Conservation (phyloP, 2,329 filamentous ascomycete genomes). For the Bimuria novae-zelandiae region DNA sequence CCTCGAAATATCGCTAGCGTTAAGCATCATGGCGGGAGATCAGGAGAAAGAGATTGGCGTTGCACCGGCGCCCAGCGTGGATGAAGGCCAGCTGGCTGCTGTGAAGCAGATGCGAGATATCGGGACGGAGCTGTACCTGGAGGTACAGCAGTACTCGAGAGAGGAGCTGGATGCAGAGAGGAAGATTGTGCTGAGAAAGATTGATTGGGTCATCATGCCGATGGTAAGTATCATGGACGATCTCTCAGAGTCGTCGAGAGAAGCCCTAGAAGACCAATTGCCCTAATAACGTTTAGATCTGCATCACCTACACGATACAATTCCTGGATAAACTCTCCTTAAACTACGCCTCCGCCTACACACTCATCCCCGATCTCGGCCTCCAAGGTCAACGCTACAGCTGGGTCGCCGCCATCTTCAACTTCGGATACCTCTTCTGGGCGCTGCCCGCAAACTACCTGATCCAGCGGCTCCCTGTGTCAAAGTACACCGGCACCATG, state of each 20-base stretch:
- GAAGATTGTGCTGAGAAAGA: slow-evolving; percentile 48
- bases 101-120: slow-evolving; percentile 50
- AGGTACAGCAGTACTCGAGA: slow-evolving; percentile 49
- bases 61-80: slow-evolving; percentile 30
- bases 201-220: slow-evolving; percentile 55
- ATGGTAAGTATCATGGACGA: slow-evolving; percentile 41
- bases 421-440: slow-evolving; percentile 52
- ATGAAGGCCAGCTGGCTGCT: slow-evolving; percentile 33
- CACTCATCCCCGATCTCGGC: slow-evolving; percentile 42
- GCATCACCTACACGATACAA: slow-evolving; percentile 53
- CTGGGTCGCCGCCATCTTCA: slow-evolving; percentile 51
- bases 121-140: slow-evolving; percentile 51
- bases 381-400: slow-evolving; percentile 46
- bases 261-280: background rate
- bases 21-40: slow-evolving; percentile 16
- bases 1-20: too few species aligned
- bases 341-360: slow-evolving; percentile 49
- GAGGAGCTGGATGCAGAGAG: slow-evolving; percentile 53
- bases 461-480: slow-evolving; percentile 43
- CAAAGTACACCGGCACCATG: slow-evolving; percentile 45
- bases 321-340: slow-evolving; percentile 51
- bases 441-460: slow-evolving; percentile 47
- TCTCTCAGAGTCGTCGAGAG: background rate
- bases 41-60: slow-evolving; percentile 30
- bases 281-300: slow-evolving; percentile 31